Evolutionary conservation across 148 eudicot genomes (phyloP).

Genomic region (Nyssa sinensis): DNA sequence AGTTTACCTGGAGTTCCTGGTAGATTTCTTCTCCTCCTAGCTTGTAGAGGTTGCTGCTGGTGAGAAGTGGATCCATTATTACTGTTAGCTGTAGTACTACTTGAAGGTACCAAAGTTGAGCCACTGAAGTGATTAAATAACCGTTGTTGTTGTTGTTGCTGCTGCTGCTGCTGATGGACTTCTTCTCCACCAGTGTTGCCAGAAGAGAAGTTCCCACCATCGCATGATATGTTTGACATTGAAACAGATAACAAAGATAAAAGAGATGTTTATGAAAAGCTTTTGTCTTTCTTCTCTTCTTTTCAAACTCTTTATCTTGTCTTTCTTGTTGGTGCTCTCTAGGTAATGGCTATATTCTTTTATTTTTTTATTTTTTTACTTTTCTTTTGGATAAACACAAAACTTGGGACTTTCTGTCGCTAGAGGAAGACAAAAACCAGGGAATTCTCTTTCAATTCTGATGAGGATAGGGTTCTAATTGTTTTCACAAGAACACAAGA

Average conservation of each 20-base stretch:
- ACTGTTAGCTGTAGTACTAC: neutral
- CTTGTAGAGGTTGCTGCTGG: neutral
- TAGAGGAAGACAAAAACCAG: constrained; percentile 12
- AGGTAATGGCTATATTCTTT: no score
- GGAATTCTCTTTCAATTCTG: constrained; percentile 7
- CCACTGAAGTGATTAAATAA: constrained; percentile 10
- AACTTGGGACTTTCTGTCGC: constrained; percentile 10
- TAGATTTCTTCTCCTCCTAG: constrained; percentile 11
- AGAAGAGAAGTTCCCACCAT: constrained; percentile 23
- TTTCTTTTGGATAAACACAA: constrained; percentile 3
- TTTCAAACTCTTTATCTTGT: neutral
- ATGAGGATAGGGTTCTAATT: neutral
- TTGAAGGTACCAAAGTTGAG: constrained; percentile 7
- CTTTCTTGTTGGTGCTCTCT: neutral
- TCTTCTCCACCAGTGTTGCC: constrained; percentile 10
- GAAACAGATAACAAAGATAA: neutral
- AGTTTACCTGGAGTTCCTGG: constrained; percentile 21
- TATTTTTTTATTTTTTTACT: neutral
- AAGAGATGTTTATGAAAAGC: neutral
- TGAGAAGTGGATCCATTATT: constrained; percentile 3
- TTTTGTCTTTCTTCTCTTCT: constrained; percentile 1
- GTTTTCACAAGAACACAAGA: neutral
- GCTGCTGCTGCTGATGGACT: neutral
- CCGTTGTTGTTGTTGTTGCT: no score
- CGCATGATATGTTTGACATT: constrained; percentile 17